These are phyloP conservation scores for Claviceps paspali DNA, from an alignment of 2,329 filamentous ascomycete genomes.

Conservation along the genomic window DNA sequence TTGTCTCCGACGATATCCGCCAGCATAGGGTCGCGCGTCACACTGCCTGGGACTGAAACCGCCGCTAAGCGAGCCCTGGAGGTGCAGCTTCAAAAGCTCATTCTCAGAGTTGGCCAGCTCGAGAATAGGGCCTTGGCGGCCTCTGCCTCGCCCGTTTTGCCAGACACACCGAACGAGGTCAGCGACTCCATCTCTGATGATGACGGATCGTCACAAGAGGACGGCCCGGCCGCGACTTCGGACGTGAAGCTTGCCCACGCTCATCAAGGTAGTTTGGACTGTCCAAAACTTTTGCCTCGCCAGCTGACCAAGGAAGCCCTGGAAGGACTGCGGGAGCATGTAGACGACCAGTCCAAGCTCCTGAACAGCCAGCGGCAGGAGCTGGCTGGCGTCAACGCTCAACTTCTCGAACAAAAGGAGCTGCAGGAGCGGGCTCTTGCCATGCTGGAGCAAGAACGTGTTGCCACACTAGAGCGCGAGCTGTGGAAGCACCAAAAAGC, in stretches of 20 bases:
- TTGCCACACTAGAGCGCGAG: slow-evolving; percentile 79
- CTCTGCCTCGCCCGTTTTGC: slow-evolving; percentile 44
- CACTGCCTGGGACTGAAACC: slow-evolving; percentile 62
- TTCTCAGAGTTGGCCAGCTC: slow-evolving; percentile 63
- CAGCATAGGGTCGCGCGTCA: slow-evolving; percentile 36
- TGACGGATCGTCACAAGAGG: slow-evolving; percentile 25
- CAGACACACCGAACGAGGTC: slow-evolving; percentile 70
- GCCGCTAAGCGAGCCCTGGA: slow-evolving; percentile 67
- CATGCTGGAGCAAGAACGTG: slow-evolving; percentile 72
- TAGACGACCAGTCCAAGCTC: slow-evolving; percentile 85
- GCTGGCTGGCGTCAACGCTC: slow-evolving; percentile 70
- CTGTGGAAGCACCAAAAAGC: slow-evolving; percentile 95
- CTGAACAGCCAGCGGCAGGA: slow-evolving; percentile 78
- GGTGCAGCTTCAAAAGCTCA: slow-evolving; percentile 65
- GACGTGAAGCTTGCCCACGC: slow-evolving; percentile 31
- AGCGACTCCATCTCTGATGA: slow-evolving; percentile 48
- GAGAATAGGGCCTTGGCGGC: slow-evolving; percentile 59
- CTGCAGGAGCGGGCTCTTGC: slow-evolving; percentile 71
- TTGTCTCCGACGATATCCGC: slow-evolving; percentile 23
- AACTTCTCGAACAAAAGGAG: slow-evolving; percentile 73
- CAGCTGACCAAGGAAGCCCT: slow-evolving; percentile 69
- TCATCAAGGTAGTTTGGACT: slow-evolving; percentile 24
- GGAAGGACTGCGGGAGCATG: slow-evolving; percentile 72
- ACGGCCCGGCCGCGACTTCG: slow-evolving; percentile 24
- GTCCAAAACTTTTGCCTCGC: slow-evolving; percentile 21